A percentile compares a stretch with the other conserved stretches of the same genome.
Conservation (phyloP, 73 alveolate species). For the Diophrys appendiculata region DNA sequence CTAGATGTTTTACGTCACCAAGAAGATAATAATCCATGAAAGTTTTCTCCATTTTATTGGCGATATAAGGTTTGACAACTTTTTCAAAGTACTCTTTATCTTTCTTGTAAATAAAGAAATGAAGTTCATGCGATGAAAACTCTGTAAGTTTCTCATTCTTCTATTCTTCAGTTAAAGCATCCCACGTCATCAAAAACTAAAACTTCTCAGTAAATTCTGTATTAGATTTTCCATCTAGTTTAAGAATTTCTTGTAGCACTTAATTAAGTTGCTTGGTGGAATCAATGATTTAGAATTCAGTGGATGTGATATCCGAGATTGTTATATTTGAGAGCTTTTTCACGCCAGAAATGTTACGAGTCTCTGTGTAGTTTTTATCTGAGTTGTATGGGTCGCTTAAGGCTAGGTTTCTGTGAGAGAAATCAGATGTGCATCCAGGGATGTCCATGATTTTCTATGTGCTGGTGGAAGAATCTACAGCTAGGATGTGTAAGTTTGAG, state of each 20-base stretch:
- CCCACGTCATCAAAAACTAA: conserved; percentile 65
- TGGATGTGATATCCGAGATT: conserved; percentile 57
- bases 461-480: conserved; percentile 30
- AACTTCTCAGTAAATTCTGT: conserved; percentile 24
- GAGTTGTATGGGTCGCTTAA: conserved; percentile 23
- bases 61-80: conserved; percentile 64
- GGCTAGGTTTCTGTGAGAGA: conserved; percentile 42
- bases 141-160: conserved; percentile 68
- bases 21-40: conserved; percentile 55
- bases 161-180: conserved; percentile 40
- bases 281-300: conserved; percentile 45
- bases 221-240: conserved; percentile 22
- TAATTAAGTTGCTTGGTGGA: conserved; percentile 43
- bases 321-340: conserved; percentile 11
- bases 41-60: conserved; percentile 74
- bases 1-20: conserved; percentile 29
- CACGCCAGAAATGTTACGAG: conserved; percentile 15
- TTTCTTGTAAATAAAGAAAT: conserved; percentile 70
- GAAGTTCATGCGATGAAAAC: conserved; percentile 61
- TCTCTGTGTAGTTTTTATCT: conserved; percentile 33
- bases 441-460: conserved; percentile 18
- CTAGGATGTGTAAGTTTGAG: conserved; percentile 33
- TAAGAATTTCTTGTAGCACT: conserved; percentile 45
- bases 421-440: not conserved
- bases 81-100: conserved; percentile 70